phyloP scores from a whole-genome alignment of 164 flowering plant species.

The Tinospora cordifolia region DNA sequence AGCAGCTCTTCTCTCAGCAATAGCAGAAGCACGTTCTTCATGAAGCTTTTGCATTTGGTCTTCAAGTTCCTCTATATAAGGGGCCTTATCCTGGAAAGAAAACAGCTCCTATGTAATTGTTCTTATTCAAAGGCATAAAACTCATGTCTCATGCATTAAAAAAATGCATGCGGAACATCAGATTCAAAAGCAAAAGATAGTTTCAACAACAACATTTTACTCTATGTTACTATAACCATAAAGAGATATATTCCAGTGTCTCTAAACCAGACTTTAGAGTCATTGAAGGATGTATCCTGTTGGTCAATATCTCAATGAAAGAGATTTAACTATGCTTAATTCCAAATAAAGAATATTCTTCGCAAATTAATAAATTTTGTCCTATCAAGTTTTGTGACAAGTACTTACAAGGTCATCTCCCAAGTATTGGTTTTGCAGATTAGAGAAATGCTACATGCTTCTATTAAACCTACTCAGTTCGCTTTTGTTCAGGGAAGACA shows the following conservation, averaged over 20 bases:
- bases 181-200: not conserved
- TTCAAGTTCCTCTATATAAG: slow-evolving; percentile 90
- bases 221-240: not conserved
- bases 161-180: not conserved
- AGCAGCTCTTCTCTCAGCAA: slow-evolving; percentile 63
- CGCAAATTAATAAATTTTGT: no score
- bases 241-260: not conserved
- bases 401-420: no score
- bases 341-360: no score
- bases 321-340: no score
- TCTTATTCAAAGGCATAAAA: not conserved
- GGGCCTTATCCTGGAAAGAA: slow-evolving; percentile 69
- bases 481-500: no score
- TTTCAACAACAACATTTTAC: not conserved
- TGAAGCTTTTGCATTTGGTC: slow-evolving; percentile 83
- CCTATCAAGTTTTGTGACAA: no score
- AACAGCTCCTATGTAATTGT: slow-evolving; percentile 1
- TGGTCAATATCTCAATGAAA: no score
- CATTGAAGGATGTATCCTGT: not conserved
- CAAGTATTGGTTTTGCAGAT: no score
- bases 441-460: no score
- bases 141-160: not conserved
- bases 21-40: slow-evolving; percentile 69
- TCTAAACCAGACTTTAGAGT: not conserved
- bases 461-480: no score